Base-by-base conservation (phyloP, 169 alveolate species). In the Ichthyophthirius multifiliis region DNA sequence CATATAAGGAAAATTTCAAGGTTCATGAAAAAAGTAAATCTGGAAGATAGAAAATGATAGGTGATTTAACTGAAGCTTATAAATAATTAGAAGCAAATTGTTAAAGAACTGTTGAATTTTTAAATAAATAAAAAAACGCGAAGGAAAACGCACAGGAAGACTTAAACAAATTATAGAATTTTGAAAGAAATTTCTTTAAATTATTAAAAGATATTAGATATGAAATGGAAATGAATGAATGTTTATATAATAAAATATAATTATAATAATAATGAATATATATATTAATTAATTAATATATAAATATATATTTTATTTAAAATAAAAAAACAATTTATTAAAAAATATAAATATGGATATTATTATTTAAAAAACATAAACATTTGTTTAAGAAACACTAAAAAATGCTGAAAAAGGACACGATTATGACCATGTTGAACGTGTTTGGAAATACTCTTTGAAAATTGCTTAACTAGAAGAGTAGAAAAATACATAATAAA, bases 181-280 rank as follows among this genome's bases (percentile, higher is more conserved):
- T 44, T 31, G 86, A 81, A 43, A 81, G 86, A 81, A 82, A 81
- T 31, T 81, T 71, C 62, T 81, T 39, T 20, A 81, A 81, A 63
- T 73, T 81, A 31, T 63, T 81, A 39, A 81, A 81, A 41, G 86
- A 48, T 34, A 10, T 76, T 1, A 62, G 63, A 16, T 7, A 48
- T 10, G 63, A 48, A 15, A 30, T 35, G 31, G 64, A 76, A 46
- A 64, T 12, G 10, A 55, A 35, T 23, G 81, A 74, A 0, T 27
- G 34, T 18, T 16, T 67, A 18, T 67, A 67, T 18, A 13, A 45
- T 45, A 13, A 41, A 9, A 41, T 41, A 41, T n/a, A n/a, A n/a
- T n/a, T n/a, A n/a, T n/a, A n/a, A n/a, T n/a, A n/a, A n/a, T n/a
- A n/a, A n/a, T n/a, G n/a, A n/a, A n/a, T n/a, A n/a, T n/a, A n/a